Base-by-base conservation (phyloP, 2,329 filamentous ascomycete genomes). In the Grosmannia huntii region DNA sequence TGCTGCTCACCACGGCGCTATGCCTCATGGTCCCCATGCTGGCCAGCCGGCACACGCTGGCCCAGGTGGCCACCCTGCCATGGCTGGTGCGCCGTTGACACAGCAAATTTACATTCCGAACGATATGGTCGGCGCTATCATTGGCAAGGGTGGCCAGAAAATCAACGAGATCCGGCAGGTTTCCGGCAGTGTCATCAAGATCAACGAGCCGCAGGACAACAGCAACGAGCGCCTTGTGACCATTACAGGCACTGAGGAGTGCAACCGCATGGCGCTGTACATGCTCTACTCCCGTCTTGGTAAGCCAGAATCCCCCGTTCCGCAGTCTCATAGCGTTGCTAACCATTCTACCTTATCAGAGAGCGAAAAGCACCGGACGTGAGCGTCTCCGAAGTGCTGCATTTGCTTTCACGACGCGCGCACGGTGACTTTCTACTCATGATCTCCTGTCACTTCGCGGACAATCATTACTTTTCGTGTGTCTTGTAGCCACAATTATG, bases 71-170 rank as follows among this genome's bases (percentile, higher is more conserved):
- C 83, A 85, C 63, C 83, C 82, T 21, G 82, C 69, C 51, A 84
- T 73, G 79, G 67, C 63, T 48, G 89, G 89, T 56, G 86, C 89
- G 63, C 90, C 91, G 55, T 78, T 97, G 68, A 99, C 94, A 3
- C 94, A 99, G 73, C 94, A 99, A 73, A 99, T 99, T 65, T 99
- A 88, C 75, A 99, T 99, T 66, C 94, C 94, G 60, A 99, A 99
- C 70, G 94, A 99, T 68, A 97, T 99, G 94, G 94, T 99, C 57
- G 94, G 94, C 62, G 94, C 94, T 58, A 99, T 99, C 67, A 99
- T 99, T 66, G 94, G 94, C 68, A 99, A 99, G 76, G 94, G 94
- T 62, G 94, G 94, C 63, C 89, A 90, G 58, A 99, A 99, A 82
- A 99, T 99, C 79, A 99, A 99, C 70, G 94, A 99, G 74, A 99